Evolutionary conservation across 352 stramenopile species (phyloP).

Genomic region (Globisporangium spiculum): DNA sequence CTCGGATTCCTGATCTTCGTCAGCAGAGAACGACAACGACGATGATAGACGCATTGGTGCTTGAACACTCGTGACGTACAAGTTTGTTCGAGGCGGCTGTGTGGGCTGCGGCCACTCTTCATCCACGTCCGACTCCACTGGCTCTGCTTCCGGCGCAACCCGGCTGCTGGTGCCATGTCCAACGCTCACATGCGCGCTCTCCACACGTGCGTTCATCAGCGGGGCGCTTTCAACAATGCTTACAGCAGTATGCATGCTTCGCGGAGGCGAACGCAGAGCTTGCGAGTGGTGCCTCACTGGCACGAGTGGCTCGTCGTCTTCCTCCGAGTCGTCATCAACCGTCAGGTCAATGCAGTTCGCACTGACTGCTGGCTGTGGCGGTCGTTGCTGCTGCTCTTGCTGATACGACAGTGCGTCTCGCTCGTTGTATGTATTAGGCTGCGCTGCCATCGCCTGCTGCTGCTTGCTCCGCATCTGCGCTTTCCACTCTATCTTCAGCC

Average conservation of each 20-base stretch:
- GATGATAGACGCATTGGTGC: background rate
- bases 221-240: background rate
- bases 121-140: constrained; percentile 60
- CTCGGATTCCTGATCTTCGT: constrained; percentile 27
- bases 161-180: background rate
- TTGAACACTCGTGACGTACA: constrained; percentile 3
- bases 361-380: background rate
- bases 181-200: background rate
- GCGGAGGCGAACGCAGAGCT: background rate
- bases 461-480: constrained; percentile 8
- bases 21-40: background rate
- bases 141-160: constrained; percentile 9
- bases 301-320: constrained; percentile 43
- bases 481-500: constrained; percentile 19
- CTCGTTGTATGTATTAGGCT: background rate
- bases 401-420: background rate
- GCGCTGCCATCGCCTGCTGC: too few relatives aligned
- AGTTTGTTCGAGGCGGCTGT: constrained; percentile 7
- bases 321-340: constrained; percentile 48
- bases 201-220: background rate
- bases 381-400: background rate
- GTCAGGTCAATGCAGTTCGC: constrained; percentile 51
- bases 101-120: constrained; percentile 41
- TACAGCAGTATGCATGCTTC: background rate
- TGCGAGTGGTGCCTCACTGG: background rate